Evolutionary conservation across 2,329 filamentous ascomycete species (phyloP).

Genomic region (Drechslerella stenobrocha): DNA sequence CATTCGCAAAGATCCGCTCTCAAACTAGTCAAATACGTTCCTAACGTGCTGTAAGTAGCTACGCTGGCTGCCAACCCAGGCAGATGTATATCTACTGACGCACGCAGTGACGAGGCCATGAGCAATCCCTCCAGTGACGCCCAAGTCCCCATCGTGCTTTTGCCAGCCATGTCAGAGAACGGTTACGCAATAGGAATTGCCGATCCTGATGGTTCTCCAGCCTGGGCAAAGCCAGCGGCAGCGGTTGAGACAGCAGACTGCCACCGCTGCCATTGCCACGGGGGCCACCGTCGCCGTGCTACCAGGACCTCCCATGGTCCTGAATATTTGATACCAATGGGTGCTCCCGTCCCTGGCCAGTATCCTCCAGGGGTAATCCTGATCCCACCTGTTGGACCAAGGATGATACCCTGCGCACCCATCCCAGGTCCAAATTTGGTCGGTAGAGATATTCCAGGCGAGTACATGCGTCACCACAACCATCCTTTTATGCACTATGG

Average conservation of each 20-base stretch:
- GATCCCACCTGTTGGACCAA: conserved; percentile 17
- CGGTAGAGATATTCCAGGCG: conserved; percentile 11
- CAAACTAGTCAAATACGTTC: not conserved
- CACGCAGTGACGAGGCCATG: not conserved
- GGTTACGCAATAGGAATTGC: conserved; percentile 42
- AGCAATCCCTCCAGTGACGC: conserved; percentile 7
- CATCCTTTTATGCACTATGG: not conserved
- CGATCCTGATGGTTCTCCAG: conserved; percentile 31
- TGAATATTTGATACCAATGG: conserved; percentile 34
- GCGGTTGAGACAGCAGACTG: not conserved
- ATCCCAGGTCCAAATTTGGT: not conserved
- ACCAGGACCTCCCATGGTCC: not conserved
- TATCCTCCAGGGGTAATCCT: conserved; percentile 21
- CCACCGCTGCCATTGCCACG: not conserved
- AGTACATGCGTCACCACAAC: not conserved
- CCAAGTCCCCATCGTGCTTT: conserved; percentile 21
- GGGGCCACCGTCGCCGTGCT: not conserved
- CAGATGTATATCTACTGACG: conserved; percentile 12
- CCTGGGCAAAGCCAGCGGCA: conserved; percentile 23
- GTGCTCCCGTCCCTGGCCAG: conserved; percentile 26
- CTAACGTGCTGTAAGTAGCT: conserved; percentile 20
- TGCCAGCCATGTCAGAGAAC: conserved; percentile 25
- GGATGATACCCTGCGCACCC: conserved; percentile 29
- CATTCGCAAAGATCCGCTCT: too few relatives aligned
- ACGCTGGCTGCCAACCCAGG: not conserved